Evolutionary conservation across 2,329 filamentous ascomycete species (phyloP).

Genomic region (Beauveria australis): DNA sequence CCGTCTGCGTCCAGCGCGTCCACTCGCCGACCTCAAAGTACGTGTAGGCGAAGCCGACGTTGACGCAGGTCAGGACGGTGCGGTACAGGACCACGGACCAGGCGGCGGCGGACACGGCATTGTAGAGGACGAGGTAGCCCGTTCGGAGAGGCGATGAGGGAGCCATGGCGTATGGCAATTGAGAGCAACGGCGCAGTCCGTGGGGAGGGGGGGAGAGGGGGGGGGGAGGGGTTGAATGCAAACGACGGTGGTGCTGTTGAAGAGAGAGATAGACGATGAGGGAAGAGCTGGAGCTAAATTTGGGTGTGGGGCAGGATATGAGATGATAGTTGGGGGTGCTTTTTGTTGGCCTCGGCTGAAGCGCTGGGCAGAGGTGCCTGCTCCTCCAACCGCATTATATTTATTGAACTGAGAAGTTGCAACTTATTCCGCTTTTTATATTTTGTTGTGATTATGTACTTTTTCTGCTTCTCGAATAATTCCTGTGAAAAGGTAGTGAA

Average conservation of each 20-base stretch:
- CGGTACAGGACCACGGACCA: slow-evolving; percentile 73
- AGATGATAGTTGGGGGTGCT: background rate
- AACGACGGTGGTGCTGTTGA: background rate
- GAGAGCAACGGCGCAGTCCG: background rate
- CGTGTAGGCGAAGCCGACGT: slow-evolving; percentile 49
- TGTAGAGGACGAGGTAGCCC: slow-evolving; percentile 78
- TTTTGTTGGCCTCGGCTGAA: slow-evolving; percentile 5
- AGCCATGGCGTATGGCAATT: slow-evolving; percentile 15
- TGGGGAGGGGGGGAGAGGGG: background rate
- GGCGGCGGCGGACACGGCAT: slow-evolving; percentile 64
- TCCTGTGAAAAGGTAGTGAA: too few species aligned
- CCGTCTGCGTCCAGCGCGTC: slow-evolving; percentile 72
- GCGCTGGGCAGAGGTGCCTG: too few species aligned
- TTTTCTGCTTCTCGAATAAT: too few species aligned
- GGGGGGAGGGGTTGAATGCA: background rate
- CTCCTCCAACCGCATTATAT: too few species aligned
- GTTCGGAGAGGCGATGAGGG: slow-evolving; percentile 36
- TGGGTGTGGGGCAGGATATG: background rate
- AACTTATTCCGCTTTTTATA: too few species aligned
- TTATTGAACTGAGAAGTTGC: too few species aligned
- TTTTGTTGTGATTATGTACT: too few species aligned
- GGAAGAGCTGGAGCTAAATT: background rate
- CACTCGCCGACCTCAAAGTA: slow-evolving; percentile 57
- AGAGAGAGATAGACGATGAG: background rate
- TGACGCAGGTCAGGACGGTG: slow-evolving; percentile 46